These are phyloP conservation scores for Neophaeococcomyces aloes DNA, from an alignment of 2,329 filamentous ascomycete species.

Conservation along the genomic window DNA sequence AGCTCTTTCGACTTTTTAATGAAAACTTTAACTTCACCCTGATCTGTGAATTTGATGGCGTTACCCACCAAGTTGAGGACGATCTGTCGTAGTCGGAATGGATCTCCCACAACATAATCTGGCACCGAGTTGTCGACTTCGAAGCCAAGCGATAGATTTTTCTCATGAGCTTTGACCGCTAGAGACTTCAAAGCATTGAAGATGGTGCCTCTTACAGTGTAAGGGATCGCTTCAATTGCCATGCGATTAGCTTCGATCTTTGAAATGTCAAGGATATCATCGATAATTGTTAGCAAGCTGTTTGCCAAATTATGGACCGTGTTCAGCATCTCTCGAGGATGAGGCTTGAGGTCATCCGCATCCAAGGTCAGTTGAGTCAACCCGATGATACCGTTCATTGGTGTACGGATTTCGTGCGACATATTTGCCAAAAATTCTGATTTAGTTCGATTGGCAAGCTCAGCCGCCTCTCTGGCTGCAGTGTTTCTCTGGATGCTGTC, in stretches of 20 bases:
- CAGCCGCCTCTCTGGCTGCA: constrained; percentile 86
- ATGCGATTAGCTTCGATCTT: constrained; percentile 90
- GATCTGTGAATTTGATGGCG: constrained; percentile 97
- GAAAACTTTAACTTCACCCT: constrained; percentile 90
- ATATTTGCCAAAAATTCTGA: constrained; percentile 98
- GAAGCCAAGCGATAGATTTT: constrained; percentile 84
- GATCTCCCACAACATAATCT: constrained; percentile 91
- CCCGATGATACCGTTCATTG: constrained; percentile 95
- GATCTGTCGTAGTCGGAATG: constrained; percentile 90
- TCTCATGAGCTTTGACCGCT: constrained; percentile 95
- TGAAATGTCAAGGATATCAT: constrained; percentile 60
- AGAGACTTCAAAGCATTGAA: constrained; percentile 96
- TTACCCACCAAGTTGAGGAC: constrained; percentile 96
- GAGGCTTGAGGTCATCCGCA: constrained; percentile 85
- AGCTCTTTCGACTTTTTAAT: constrained; percentile 59
- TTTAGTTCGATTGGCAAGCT: constrained; percentile 95
- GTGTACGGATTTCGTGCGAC: constrained; percentile 96
- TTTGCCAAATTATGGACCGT: constrained; percentile 96
- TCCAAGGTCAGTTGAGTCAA: constrained; percentile 97
- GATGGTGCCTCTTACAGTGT: constrained; percentile 84
- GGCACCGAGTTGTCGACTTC: constrained; percentile 87
- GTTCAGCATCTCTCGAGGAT: constrained; percentile 96
- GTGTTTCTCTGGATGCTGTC: constrained; percentile 97
- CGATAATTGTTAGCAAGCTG: constrained; percentile 92
- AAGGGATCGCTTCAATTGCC: constrained; percentile 97